These are phyloP conservation scores for Sarcocystis neurona DNA, from an alignment of 169 alveolate species.

Conservation along the genomic window DNA sequence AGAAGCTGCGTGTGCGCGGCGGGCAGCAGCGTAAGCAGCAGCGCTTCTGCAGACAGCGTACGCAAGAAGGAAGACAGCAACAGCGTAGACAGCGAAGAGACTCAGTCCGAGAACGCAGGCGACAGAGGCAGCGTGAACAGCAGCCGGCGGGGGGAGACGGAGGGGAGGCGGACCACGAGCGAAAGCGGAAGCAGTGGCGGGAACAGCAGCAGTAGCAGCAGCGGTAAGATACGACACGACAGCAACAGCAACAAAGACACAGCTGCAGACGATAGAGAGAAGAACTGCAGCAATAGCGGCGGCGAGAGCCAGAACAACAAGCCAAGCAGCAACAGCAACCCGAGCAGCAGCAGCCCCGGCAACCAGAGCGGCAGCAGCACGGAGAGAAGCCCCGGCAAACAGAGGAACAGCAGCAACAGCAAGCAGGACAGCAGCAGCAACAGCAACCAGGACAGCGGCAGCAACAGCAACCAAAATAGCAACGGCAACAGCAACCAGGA, in stretches of 20 bases:
- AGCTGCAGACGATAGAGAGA: no score
- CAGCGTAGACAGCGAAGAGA: neutral
- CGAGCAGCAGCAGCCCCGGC: neutral
- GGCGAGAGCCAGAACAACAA: neutral
- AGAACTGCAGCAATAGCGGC: neutral
- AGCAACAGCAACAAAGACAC: neutral
- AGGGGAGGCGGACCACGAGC: no score
- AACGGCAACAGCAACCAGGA: no score
- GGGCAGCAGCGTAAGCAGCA: no score
- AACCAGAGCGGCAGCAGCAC: neutral
- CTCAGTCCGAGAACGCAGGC: neutral
- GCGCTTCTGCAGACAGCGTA: no score
- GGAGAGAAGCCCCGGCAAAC: neutral
- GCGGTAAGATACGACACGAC: neutral
- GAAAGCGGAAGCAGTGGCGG: neutral
- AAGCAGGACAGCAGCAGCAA: no score
- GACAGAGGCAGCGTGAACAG: neutral
- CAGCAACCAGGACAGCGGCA: no score
- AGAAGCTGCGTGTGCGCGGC: no score
- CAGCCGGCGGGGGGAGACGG: neutral
- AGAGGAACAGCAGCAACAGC: no score
- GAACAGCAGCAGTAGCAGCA: neutral
- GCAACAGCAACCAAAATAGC: no score
- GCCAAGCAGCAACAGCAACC: neutral
- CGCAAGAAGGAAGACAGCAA: no score